Conservation (phyloP, 257 asterid species). For the Capsicum pubescens region DNA sequence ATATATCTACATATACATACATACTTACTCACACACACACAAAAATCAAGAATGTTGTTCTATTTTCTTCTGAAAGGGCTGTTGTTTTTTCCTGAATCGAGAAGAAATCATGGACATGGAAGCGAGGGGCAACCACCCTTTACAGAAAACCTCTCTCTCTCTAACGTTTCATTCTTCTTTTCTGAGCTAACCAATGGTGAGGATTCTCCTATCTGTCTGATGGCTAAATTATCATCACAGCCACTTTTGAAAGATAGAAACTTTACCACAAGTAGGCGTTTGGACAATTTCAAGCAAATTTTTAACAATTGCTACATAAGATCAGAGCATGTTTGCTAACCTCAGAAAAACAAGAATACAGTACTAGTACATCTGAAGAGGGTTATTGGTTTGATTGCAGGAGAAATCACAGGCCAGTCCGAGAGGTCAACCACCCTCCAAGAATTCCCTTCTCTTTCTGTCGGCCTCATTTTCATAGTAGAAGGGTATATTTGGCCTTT, state of each 20-base stretch:
- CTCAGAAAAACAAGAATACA: background rate
- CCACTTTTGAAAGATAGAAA: background rate
- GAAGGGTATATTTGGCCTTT: background rate
- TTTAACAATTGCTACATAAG: background rate
- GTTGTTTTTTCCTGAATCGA: background rate
- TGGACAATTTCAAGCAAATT: background rate
- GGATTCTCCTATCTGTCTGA: background rate
- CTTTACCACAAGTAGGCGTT: background rate
- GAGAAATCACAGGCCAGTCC: constrained; percentile 1
- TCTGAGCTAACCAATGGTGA: background rate
- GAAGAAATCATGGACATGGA: background rate
- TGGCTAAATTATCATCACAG: background rate
- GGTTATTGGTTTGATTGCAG: background rate
- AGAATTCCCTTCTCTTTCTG: background rate
- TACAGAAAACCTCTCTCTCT: background rate
- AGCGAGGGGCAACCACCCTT: constrained; percentile 21
- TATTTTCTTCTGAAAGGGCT: constrained; percentile 4
- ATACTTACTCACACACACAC: too few relatives aligned
- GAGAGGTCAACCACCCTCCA: constrained; percentile 23
- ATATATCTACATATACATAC: background rate
- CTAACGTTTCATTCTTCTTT: constrained; percentile 3
- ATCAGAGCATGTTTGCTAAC: background rate
- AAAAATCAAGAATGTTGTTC: background rate
- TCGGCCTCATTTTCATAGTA: constrained; percentile 10
- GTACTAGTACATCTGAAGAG: background rate